phyloP scores from a whole-genome alignment of 805 yeast genomes.

The Suhomyces emberorum region DNA sequence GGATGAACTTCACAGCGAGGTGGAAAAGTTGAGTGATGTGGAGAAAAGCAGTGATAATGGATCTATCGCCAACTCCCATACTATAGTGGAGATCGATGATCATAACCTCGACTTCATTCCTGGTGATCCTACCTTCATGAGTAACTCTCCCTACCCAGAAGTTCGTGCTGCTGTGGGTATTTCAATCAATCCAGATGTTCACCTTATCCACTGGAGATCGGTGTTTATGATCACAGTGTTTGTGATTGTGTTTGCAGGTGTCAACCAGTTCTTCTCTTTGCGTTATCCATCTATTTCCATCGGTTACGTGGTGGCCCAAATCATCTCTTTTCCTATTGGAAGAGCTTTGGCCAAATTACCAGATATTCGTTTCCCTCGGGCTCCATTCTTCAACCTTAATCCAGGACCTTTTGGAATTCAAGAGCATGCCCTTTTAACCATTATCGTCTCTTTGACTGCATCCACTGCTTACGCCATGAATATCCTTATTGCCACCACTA shows the following conservation, averaged over 20 bases:
- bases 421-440: constrained; percentile 22
- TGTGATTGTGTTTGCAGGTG: constrained; percentile 24
- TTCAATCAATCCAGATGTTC: constrained; percentile 15
- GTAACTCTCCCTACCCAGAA: constrained; percentile 21
- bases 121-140: constrained; percentile 14
- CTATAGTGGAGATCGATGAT: constrained; percentile 11
- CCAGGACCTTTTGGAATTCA: constrained; percentile 20
- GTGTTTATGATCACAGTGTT: constrained; percentile 18
- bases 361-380: constrained; percentile 7
- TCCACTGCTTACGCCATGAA: constrained; percentile 22
- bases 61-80: constrained; percentile 8
- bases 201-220: constrained; percentile 19
- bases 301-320: constrained; percentile 22
- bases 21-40: constrained; percentile 6
- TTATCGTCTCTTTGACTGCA: constrained; percentile 18
- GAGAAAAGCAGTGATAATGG: constrained; percentile 12
- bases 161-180: constrained; percentile 21
- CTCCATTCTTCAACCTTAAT: constrained; percentile 18
- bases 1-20: constrained; percentile 2
- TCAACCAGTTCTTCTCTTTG: constrained; percentile 23
- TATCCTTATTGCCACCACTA: constrained; percentile 20
- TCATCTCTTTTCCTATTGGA: constrained; percentile 23
- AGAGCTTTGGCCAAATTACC: constrained; percentile 15
- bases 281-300: constrained; percentile 24
- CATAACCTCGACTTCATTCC: constrained; percentile 10